phyloP scores from a whole-genome alignment of 768 basidiomycete genomes.

The Sporobolomyces roseus region DNA sequence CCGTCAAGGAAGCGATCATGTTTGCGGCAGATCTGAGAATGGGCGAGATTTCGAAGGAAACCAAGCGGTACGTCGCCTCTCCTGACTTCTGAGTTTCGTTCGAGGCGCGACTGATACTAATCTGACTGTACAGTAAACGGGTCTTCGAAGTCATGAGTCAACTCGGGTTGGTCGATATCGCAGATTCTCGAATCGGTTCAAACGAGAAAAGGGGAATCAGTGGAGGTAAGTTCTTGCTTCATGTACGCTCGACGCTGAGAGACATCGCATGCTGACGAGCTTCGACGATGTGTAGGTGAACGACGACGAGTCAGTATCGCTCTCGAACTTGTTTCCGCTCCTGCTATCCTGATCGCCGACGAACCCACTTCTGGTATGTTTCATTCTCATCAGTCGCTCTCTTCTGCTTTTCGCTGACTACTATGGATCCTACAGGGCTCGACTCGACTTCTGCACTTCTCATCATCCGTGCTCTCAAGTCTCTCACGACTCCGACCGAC shows the following conservation, averaged over 20 bases:
- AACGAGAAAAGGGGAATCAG: constrained; percentile 75
- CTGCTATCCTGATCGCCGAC: constrained; percentile 79
- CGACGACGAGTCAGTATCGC: constrained; percentile 87
- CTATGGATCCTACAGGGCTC: constrained; percentile 54
- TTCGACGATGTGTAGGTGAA: constrained; percentile 51
- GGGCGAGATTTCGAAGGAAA: constrained; percentile 52
- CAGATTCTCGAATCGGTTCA: constrained; percentile 68
- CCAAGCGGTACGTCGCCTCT: constrained; percentile 42
- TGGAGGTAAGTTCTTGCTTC: constrained; percentile 56
- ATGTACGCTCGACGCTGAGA: not conserved
- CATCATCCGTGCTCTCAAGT: constrained; percentile 69
- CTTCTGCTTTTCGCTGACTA: not conserved
- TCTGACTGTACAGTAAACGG: constrained; percentile 35
- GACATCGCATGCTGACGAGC: not conserved
- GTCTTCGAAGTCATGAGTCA: constrained; percentile 67
- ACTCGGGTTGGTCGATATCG: constrained; percentile 68
- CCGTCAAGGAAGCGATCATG: constrained; percentile 72
- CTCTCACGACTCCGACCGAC: constrained; percentile 65
- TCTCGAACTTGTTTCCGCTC: constrained; percentile 76
- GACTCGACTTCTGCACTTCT: constrained; percentile 83
- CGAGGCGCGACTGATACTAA: not conserved
- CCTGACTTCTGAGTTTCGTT: not conserved
- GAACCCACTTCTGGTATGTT: constrained; percentile 59
- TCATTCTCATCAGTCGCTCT: not conserved
- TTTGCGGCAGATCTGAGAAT: constrained; percentile 82